Evolutionary conservation across 169 alveolate species (phyloP).

Genomic region (Plasmodium knowlesi): DNA sequence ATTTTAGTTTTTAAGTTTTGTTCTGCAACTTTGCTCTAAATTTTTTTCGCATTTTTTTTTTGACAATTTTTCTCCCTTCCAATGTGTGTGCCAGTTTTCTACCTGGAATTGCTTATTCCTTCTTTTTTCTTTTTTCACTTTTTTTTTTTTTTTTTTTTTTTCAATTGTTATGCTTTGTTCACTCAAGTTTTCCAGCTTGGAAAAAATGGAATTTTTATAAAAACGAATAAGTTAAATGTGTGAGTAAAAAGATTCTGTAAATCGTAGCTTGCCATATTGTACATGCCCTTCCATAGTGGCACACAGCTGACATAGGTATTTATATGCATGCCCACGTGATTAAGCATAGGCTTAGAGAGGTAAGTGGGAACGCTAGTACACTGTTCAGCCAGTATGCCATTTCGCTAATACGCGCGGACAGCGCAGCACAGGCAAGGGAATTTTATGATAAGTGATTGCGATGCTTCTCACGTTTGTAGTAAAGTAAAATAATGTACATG

Average conservation of each 20-base stretch:
- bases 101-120: not conserved
- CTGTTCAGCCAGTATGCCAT: not conserved
- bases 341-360: not conserved
- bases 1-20: not conserved
- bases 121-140: not conserved
- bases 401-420: not conserved
- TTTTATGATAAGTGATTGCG: not conserved
- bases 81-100: not conserved
- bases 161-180: not conserved
- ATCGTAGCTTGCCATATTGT: not conserved
- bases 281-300: not conserved
- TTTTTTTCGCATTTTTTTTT: too few relatives aligned
- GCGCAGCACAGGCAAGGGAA: not conserved
- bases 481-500: not conserved
- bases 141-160: constrained; percentile 1
- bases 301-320: not conserved
- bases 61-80: not conserved
- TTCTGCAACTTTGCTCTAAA: not conserved
- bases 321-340: not conserved
- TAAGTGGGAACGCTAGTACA: not conserved
- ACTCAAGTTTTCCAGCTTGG: constrained; percentile 7
- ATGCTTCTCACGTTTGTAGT: not conserved
- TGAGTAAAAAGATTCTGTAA: not conserved
- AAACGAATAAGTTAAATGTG: constrained; percentile 32
- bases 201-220: not conserved